A percentile compares a stretch with the other conserved stretches of the same genome.
These are phyloP conservation scores for Eremothecium sinecaudum DNA, from an alignment of 1,139 yeast genomes.

Conservation along the genomic window DNA sequence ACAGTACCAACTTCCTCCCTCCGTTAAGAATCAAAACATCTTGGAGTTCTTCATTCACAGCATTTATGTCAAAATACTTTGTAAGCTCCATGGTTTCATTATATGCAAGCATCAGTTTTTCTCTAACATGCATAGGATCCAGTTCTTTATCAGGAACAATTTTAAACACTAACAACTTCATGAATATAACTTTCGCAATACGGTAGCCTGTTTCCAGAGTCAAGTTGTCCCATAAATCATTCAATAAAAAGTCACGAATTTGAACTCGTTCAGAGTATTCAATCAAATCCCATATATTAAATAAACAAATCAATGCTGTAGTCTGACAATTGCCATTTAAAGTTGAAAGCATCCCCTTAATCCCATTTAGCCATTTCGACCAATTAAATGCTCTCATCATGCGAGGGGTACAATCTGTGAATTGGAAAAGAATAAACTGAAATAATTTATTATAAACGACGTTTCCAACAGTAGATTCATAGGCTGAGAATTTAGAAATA, in stretches of 20 bases:
- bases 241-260: conserved; percentile 10
- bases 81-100: conserved; percentile 11
- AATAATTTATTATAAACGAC: conserved; percentile 25
- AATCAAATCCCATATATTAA: conserved; percentile 26
- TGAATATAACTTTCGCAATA: conserved; percentile 17
- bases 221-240: conserved; percentile 16
- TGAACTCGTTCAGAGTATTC: conserved; percentile 10
- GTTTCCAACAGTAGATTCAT: conserved; percentile 23
- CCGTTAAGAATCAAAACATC: conserved; percentile 14
- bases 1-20: conserved; percentile 13
- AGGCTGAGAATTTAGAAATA: conserved; percentile 23
- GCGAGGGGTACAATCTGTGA: conserved; percentile 10
- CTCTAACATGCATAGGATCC: conserved; percentile 4
- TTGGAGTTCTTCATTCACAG: conserved; percentile 7
- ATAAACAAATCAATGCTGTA: conserved; percentile 20
- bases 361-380: conserved; percentile 22
- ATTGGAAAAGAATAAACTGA: conserved; percentile 19
- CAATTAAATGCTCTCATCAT: conserved; percentile 18
- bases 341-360: conserved; percentile 22
- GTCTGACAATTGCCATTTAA: conserved; percentile 22
- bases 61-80: conserved; percentile 5
- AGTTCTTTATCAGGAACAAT: conserved; percentile 10
- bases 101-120: conserved; percentile 11
- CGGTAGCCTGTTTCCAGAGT: conserved; percentile 18
- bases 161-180: conserved; percentile 22